Evolutionary conservation across 225 moss, liverwort and hornwort genomes (phyloP).

Genomic region (Antitrichia curtipendula): DNA sequence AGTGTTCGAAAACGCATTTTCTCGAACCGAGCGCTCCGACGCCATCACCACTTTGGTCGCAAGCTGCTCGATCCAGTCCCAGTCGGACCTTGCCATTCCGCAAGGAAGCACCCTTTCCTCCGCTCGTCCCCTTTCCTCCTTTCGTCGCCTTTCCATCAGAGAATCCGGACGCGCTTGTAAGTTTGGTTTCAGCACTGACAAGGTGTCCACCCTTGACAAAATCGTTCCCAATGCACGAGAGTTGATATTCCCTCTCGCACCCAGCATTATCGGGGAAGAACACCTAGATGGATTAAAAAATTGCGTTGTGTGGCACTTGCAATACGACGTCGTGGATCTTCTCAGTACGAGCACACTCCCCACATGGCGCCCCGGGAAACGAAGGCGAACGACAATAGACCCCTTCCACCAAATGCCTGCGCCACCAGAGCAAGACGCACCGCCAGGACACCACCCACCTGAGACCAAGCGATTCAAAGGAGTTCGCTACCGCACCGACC

Average conservation of each 20-base stretch:
- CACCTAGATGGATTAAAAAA: accelerated
- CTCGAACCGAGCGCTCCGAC: background rate
- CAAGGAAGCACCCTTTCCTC: background rate
- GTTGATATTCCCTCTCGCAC: background rate
- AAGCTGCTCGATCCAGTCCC: background rate
- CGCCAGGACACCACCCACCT: background rate
- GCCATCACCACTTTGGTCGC: background rate
- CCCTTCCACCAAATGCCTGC: background rate
- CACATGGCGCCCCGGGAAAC: background rate
- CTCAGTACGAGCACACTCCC: background rate
- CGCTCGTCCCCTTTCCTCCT: background rate
- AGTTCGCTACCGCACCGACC: background rate
- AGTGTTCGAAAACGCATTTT: background rate
- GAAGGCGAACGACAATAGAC: background rate
- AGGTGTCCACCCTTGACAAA: background rate
- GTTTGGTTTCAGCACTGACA: accelerated
- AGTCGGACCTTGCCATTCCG: accelerated
- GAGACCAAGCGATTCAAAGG: background rate
- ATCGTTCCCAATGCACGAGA: accelerated
- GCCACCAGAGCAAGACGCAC: background rate
- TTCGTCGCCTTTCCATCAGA: background rate
- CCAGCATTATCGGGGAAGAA: accelerated
- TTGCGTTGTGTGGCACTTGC: background rate
- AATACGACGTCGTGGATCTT: background rate
- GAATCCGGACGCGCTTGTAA: accelerated